Evolutionary conservation across 495 filamentous ascomycete species (phyloP), one percentile per base, ranked within the genome.

Genomic region (Pyrenula massariospora): DNA sequence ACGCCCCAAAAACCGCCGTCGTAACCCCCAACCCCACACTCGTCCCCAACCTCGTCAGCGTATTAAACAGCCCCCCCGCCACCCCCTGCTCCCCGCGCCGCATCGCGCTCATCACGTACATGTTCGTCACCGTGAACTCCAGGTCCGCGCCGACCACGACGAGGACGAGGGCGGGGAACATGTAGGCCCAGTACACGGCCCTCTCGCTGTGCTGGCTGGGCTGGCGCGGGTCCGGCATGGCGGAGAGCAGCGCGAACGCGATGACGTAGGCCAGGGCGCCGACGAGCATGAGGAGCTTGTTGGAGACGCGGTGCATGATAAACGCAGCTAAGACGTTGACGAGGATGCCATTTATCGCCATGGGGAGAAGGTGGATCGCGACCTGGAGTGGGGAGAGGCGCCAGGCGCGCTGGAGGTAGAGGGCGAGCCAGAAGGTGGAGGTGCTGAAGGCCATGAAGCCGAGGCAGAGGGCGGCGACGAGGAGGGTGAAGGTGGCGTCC

Each of bases 61-160:
- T 77, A 60, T 79, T 81, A 68, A 82, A 80, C 1, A 83, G 73
- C 8, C 75, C 77, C 5, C 79, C 77, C 11, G 77, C 76, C 3
- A 82, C 65, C 0, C 66, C 70, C 55, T 83, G 88, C 88, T 51
- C 88, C 88, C 58, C 88, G 89, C 52, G 91, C 83, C 47, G 88
- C 89, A 68, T 92, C 89, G 65, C 92, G 86, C 69, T 92, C 88
- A 74, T 93, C 88, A 82, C 77, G 53, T 79, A 50, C 15, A 83
- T 62, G 58, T 84, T 84, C 1, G 80, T 76, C 5, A 85, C 74
- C 8, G 77, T 80, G 66, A 85, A 88, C 10, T 84, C 71, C 2
- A 75, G 70, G 60, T 86, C 84, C 0, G 78, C 75, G 48, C 75
- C 76, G 1, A 82, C 66, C 1, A 81, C 77, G 48, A 72, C 75